Evolutionary conservation across 805 yeast species (phyloP), one percentile per base, ranked within the genome.

Genomic region (Ogataea methylovora): DNA sequence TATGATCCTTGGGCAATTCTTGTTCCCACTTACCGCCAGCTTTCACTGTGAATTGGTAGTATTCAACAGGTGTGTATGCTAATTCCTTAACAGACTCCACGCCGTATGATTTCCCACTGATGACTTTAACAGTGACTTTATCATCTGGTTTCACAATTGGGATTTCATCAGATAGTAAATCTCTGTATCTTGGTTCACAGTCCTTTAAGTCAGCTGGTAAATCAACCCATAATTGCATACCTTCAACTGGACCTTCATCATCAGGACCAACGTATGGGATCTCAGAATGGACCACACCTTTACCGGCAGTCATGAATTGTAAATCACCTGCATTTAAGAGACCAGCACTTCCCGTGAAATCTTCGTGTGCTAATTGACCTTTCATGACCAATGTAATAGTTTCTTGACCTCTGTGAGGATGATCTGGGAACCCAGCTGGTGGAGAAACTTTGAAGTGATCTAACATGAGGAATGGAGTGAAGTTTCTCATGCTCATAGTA

Each of bases 251-350:
- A 15, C 71, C 58, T 1, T 79, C 74, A 27, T 68, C 69, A 28
- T 68, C 69, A 9, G 46, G 46, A 25, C 55, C 59, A 25, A 70
- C 64, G 24, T 78, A 78, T 8, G 95, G 95, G 75, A 85, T 85
- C 52, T 86, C 95, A 3, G 86, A 72, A 55, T 85, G 95, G 35
- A 83, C 83, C 24, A 85, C 75, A 33, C 94, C 96, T 46, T 71
- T 72, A 39, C 95, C 95, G 5, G 95, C 95, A 19, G 95, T 86
- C 95, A 86, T 86, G 56, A 86, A 85, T 56, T 86, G 96, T 44
- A 87, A 63, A 54, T 86, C 96, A 37, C 95, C 95, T 7, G 85
- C 75, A 41, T 72, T 67, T 34, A 87, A 60, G 8, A 84, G 66
- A 36, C 95, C 95, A 34, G 71, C 68, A n/a, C 81, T 63, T 1